These are phyloP conservation scores for Colletotrichum liriopes DNA, from an alignment of 2,329 filamentous ascomycete species.

Conservation along the genomic window DNA sequence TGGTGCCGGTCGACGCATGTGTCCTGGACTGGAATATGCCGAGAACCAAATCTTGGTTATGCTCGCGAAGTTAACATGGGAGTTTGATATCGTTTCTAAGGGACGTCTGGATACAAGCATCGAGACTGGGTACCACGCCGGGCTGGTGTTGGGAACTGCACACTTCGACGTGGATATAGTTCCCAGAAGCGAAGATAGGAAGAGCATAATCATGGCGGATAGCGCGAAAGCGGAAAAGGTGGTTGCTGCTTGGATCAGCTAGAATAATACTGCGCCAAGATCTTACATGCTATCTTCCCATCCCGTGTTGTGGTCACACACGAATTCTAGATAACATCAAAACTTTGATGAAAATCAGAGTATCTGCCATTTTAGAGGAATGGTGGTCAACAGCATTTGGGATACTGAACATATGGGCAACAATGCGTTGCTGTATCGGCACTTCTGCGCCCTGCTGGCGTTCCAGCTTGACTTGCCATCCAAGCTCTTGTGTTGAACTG, in stretches of 20 bases:
- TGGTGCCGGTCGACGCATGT: conserved; percentile 64
- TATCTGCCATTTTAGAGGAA: too few relatives aligned
- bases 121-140: conserved; percentile 47
- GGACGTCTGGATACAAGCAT: conserved; percentile 47
- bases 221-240: conserved; percentile 4
- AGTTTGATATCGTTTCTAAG: conserved; percentile 55
- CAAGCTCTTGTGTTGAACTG: too few relatives aligned
- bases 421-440: too few relatives aligned
- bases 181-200: conserved; percentile 44
- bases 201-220: conserved; percentile 38
- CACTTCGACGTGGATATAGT: conserved; percentile 44
- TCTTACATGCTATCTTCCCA: too few relatives aligned
- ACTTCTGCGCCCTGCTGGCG: too few relatives aligned
- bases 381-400: too few relatives aligned
- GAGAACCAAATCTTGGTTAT: conserved; percentile 60
- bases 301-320: too few relatives aligned
- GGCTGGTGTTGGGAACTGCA: conserved; percentile 43
- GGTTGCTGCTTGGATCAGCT: conserved; percentile 1
- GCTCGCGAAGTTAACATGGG: conserved; percentile 64
- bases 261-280: not conserved
- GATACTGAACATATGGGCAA: too few relatives aligned
- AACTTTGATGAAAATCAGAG: too few relatives aligned
- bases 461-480: too few relatives aligned
- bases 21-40: conserved; percentile 64
- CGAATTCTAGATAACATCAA: too few relatives aligned